A percentile compares a stretch with the other conserved stretches of the same genome.
phyloP scores from a whole-genome alignment of 192 early-diverging fungal genomes.

The Backusella sp. region DNA sequence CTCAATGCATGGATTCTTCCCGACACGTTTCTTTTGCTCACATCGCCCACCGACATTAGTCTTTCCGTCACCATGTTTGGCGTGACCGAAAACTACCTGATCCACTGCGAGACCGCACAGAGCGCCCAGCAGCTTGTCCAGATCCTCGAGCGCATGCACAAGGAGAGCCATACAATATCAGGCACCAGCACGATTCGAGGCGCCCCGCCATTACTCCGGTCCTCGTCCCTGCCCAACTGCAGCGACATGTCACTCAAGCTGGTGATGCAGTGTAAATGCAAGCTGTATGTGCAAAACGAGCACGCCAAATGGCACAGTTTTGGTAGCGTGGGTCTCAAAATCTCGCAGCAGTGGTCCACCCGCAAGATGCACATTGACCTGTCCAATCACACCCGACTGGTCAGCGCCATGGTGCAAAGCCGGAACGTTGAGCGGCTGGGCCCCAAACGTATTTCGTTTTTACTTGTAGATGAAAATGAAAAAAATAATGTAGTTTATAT shows the following conservation, averaged over 20 bases:
- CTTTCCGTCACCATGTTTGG: slow-evolving; percentile 41
- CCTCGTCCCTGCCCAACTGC: background rate
- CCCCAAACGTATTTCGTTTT: slow-evolving; percentile 48
- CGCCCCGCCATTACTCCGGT: background rate
- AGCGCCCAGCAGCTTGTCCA: slow-evolving; percentile 41
- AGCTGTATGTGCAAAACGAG: slow-evolving; percentile 52
- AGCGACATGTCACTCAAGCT: slow-evolving; percentile 21
- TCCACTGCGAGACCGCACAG: slow-evolving; percentile 31
- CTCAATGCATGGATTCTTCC: slow-evolving; percentile 58
- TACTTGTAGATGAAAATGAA: slow-evolving; percentile 42
- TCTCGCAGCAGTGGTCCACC: slow-evolving; percentile 48
- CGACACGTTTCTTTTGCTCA: slow-evolving; percentile 38
- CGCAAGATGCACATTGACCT: slow-evolving; percentile 48
- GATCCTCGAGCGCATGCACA: slow-evolving; percentile 29
- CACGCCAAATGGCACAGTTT: slow-evolving; percentile 52
- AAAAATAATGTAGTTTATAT: slow-evolving; percentile 53
- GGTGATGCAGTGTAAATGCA: slow-evolving; percentile 46
- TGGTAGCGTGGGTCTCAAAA: slow-evolving; percentile 41
- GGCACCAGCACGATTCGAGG: slow-evolving; percentile 29
- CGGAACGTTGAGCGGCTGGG: slow-evolving; percentile 49
- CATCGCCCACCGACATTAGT: slow-evolving; percentile 44
- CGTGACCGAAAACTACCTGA: slow-evolving; percentile 45
- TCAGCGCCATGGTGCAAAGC: slow-evolving; percentile 50
- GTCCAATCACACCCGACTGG: slow-evolving; percentile 30
- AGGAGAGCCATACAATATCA: slow-evolving; percentile 14